Base-by-base conservation (phyloP, 768 basidiomycete genomes). In the Glaciozyma martinii region DNA sequence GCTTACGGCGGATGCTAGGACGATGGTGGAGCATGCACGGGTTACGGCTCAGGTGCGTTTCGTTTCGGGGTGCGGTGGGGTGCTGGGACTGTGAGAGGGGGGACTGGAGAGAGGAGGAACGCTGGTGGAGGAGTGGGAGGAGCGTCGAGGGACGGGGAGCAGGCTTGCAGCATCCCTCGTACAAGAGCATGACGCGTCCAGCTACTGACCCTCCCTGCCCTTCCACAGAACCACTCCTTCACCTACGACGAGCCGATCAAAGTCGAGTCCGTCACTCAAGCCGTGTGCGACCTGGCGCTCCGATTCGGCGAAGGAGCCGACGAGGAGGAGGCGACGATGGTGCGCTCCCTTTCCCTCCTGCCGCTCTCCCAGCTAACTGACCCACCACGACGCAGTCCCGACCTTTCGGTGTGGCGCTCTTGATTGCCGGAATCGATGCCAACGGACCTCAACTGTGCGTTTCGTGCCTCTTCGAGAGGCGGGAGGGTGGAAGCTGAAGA, bases 21-120 rank as follows among this genome's bases (percentile, higher is more conserved):
- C 95, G 56, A 99, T 99, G 89, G 90, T 99, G 77, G 95, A 99
- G 82, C 95, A 99, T 75, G 95, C 95, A 32, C 84, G 95, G 66
- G 93, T 99, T 63, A 98, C 95, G 8, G 84, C 89, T 19, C 78
- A 79, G 67, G 78, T 78, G 71, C 37, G 70, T 32, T 6, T 18
- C 5, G 16, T 33, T 21, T 29, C 27, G 5, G 7, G 49, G 37
- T 13, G 37, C 10, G 37, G 37, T 40, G 37, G 15, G 37, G 37
- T 40, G 37, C 33, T n/a, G n/a, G 33, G 33, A 5, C 10, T 5
- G 33, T 5, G 33, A 10, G 33, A 5, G 33, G 5, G 33, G 10
- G 33, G 37, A 40, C 10, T 13, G 37, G 37, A 12, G 5, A 13
- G 37, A 40, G 15, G 37, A 40, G 12, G 37, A 7, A 12, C 5